A percentile compares a stretch with the other conserved stretches of the same genome.
Conservation (phyloP, 1,284 basidiomycete genomes). For the Tylopilus orsonianus region DNA sequence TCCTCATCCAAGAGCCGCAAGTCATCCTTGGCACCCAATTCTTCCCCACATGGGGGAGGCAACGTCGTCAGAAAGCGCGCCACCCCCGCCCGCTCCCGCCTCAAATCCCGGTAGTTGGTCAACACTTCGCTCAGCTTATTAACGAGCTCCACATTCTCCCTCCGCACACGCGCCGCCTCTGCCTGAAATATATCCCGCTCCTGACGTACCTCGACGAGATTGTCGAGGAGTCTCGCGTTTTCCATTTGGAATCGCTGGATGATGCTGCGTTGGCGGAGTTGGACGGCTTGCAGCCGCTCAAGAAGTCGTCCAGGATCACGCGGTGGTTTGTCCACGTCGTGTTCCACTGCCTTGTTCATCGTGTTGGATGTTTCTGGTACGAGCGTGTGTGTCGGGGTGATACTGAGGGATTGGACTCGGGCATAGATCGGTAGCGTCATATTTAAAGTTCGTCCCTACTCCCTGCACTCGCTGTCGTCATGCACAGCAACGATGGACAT, state of each 20-base stretch:
- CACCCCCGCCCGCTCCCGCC: constrained; percentile 20
- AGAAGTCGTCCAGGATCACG: constrained; percentile 17
- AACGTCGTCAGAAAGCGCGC: constrained; percentile 5
- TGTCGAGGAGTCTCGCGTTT: constrained; percentile 18
- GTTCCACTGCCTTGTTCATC: neutral
- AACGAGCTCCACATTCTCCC: constrained; percentile 22
- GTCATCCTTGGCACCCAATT: constrained; percentile 12
- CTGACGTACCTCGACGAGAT: constrained; percentile 28
- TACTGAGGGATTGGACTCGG: neutral
- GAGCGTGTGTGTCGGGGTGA: neutral
- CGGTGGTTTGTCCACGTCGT: constrained; percentile 18
- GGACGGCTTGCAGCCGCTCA: constrained; percentile 27
- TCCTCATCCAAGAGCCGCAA: neutral
- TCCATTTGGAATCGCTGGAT: constrained; percentile 30
- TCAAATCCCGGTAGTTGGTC: constrained; percentile 22
- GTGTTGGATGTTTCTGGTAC: neutral
- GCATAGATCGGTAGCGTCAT: too few relatives aligned
- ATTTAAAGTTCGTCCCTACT: neutral
- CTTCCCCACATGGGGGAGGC: neutral
- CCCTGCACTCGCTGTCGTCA: neutral
- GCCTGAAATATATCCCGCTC: constrained; percentile 27
- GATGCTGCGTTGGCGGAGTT: constrained; percentile 23
- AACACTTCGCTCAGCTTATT: constrained; percentile 21
- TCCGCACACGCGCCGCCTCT: constrained; percentile 22
- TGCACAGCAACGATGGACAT: neutral